Evolutionary conservation across 2,329 filamentous ascomycete species (phyloP).

Genomic region (Diplodia sapinea): DNA sequence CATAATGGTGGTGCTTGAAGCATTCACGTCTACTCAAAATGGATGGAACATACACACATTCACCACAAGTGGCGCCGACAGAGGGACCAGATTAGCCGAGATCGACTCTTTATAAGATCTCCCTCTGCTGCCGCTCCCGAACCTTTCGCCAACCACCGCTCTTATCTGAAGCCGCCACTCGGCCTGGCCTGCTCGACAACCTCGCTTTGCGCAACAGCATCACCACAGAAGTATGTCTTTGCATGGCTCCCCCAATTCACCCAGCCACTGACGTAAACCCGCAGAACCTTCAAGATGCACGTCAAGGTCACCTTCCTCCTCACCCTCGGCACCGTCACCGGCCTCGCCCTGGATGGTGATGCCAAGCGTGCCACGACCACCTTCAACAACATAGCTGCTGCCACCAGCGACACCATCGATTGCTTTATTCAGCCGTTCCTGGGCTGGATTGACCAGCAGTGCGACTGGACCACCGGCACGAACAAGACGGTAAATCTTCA

Average conservation of each 20-base stretch:
- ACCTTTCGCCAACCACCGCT: neutral
- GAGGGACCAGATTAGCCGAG: neutral
- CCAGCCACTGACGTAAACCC: neutral
- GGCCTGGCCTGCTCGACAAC: neutral
- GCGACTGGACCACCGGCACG: neutral
- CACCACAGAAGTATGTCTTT: neutral
- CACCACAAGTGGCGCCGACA: neutral
- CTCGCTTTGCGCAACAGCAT: neutral
- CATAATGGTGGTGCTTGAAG: too few relatives aligned
- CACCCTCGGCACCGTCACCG: neutral
- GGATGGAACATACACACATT: neutral
- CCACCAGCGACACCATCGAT: neutral
- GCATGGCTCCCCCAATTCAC: neutral
- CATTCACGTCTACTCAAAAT: neutral
- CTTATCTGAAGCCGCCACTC: neutral
- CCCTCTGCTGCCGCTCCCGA: neutral
- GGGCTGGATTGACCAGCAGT: neutral
- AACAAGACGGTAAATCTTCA: too few relatives aligned
- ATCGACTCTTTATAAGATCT: neutral
- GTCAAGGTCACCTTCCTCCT: neutral
- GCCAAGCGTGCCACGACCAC: too few relatives aligned
- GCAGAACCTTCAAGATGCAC: neutral
- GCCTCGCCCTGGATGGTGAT: neutral
- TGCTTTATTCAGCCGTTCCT: neutral
- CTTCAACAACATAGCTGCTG: too few relatives aligned